Conservation (phyloP, 306 rosid species). For the Hippophae tibetana region DNA sequence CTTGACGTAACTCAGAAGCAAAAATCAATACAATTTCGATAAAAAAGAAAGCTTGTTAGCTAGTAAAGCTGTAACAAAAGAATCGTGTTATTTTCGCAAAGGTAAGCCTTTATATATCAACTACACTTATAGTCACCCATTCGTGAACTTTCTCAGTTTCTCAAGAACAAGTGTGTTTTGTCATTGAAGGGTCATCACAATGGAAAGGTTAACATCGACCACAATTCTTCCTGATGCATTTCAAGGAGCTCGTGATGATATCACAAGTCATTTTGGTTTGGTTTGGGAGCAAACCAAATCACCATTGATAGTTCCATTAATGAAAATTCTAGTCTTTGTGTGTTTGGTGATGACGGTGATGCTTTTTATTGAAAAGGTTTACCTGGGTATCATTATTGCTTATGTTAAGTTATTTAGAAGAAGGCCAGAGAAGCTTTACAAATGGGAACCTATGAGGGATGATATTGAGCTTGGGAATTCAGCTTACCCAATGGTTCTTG, state of each 20-base stretch:
- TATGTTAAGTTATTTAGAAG: slow-evolving; percentile 42
- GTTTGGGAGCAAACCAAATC: slow-evolving; percentile 48
- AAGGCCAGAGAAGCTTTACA: slow-evolving; percentile 56
- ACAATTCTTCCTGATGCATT: slow-evolving; percentile 2
- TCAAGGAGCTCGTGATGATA: slow-evolving; percentile 3
- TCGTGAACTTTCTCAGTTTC: neutral
- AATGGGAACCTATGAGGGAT: slow-evolving; percentile 60
- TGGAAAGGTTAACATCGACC: slow-evolving; percentile 29
- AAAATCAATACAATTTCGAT: slow-evolving; percentile 19
- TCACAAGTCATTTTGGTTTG: slow-evolving; percentile 32
- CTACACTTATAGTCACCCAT: neutral
- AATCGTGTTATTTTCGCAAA: slow-evolving; percentile 63
- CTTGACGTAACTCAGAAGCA: slow-evolving; percentile 59
- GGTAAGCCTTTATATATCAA: slow-evolving; percentile 14
- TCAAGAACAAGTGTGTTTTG: neutral
- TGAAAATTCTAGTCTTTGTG: slow-evolving; percentile 36
- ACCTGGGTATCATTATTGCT: slow-evolving; percentile 66
- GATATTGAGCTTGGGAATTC: slow-evolving; percentile 60
- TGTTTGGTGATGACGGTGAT: slow-evolving; percentile 68
- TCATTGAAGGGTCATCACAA: neutral
- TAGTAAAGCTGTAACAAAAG: slow-evolving; percentile 3
- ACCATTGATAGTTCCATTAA: slow-evolving; percentile 51
- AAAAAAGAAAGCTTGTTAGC: too few relatives aligned
- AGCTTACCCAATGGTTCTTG: slow-evolving; percentile 40
- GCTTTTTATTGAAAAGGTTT: slow-evolving; percentile 72